These are phyloP conservation scores for Globisporangium nagaii DNA, from an alignment of 352 stramenopile genomes.

Conservation along the genomic window DNA sequence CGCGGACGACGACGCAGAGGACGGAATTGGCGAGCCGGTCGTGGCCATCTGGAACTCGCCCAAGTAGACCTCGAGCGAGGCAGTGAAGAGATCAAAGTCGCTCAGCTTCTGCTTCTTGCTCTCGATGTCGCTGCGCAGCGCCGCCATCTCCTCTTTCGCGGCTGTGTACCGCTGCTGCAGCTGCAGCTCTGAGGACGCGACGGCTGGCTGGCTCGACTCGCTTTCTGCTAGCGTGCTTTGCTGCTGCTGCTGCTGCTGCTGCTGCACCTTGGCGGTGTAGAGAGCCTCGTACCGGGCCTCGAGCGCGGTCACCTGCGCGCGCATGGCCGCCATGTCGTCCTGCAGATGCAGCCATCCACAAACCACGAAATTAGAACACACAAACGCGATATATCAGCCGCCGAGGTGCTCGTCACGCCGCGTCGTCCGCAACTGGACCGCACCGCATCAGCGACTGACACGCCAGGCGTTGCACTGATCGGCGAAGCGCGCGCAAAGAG, in stretches of 20 bases:
- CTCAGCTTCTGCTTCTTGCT: conserved; percentile 10
- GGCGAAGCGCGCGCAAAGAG: no score
- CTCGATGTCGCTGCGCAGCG: conserved; percentile 7
- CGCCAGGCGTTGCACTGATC: no score
- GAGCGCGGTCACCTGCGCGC: conserved; percentile 8
- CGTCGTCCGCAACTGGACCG: no score
- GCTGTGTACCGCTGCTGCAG: conserved; percentile 1
- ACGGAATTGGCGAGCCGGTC: neutral
- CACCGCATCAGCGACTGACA: no score
- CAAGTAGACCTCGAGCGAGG: conserved; percentile 10
- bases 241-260: neutral
- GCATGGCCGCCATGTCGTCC: conserved; percentile 15
- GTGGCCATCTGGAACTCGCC: conserved; percentile 7
- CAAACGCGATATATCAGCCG: no score
- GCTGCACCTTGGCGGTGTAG: conserved; percentile 3
- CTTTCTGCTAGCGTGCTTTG: no score
- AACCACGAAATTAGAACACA: no score
- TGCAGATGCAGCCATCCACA: neutral
- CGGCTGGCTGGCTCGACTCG: neutral
- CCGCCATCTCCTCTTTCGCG: conserved; percentile 3
- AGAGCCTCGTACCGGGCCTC: conserved; percentile 9
- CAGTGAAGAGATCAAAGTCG: conserved; percentile 11
- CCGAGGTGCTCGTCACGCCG: no score
- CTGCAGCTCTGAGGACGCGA: neutral
- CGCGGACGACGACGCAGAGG: neutral